phyloP scores from a whole-genome alignment of 2,329 filamentous ascomycete genomes.

The Fusarium sp. region DNA sequence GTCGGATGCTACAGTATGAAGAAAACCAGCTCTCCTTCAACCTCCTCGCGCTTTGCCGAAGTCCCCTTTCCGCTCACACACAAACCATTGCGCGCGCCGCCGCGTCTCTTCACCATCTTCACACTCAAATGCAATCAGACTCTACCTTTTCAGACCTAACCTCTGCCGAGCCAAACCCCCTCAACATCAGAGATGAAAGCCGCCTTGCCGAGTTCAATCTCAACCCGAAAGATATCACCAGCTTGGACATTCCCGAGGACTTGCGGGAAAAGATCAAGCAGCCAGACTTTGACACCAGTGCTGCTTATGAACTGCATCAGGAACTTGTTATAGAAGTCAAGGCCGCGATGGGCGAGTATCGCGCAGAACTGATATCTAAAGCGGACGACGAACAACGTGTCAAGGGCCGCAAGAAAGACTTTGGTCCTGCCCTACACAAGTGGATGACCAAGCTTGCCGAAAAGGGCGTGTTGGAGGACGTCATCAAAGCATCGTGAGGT shows the following conservation, averaged over 20 bases:
- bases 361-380: conserved; percentile 59
- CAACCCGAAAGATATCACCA: conserved; percentile 39
- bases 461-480: conserved; percentile 68
- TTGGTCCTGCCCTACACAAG: conserved; percentile 73
- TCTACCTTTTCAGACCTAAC: conserved; percentile 38
- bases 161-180: conserved; percentile 32
- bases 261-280: conserved; percentile 28
- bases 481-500: conserved; percentile 45
- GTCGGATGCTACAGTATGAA: conserved; percentile 75
- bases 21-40: conserved; percentile 79
- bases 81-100: conserved; percentile 60
- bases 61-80: conserved; percentile 66
- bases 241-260: conserved; percentile 28
- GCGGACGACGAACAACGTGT: conserved; percentile 65
- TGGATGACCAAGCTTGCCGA: conserved; percentile 79
- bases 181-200: conserved; percentile 38
- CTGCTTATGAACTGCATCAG: conserved; percentile 52
- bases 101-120: conserved; percentile 54
- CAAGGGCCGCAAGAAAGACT: conserved; percentile 72
- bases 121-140: conserved; percentile 45
- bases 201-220: conserved; percentile 50
- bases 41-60: conserved; percentile 79
- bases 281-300: conserved; percentile 20
- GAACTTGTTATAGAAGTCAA: conserved; percentile 57
- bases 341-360: conserved; percentile 58